A percentile compares a stretch with the other conserved stretches of the same genome.
These are phyloP conservation scores for Ceratobasidium sp. DNA, from an alignment of 1,284 basidiomycete species.

Conservation along the genomic window DNA sequence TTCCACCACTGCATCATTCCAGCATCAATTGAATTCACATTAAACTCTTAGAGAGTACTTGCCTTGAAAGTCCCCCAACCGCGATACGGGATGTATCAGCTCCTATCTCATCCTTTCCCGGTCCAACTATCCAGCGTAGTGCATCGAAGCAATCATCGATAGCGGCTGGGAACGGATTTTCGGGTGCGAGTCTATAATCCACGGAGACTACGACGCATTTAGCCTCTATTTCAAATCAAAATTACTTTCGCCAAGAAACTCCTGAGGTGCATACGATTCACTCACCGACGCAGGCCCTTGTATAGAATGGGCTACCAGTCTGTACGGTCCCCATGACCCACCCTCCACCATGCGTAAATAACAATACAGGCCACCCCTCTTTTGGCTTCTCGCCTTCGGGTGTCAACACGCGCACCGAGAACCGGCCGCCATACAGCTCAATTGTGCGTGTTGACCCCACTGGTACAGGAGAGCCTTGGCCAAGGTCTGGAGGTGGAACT, in stretches of 20 bases:
- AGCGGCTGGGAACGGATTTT: slow-evolving; percentile 76
- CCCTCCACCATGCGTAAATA: slow-evolving; percentile 71
- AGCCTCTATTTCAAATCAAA: slow-evolving; percentile 47
- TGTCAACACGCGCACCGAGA: slow-evolving; percentile 65
- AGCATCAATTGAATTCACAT: not conserved
- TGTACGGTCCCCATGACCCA: slow-evolving; percentile 36
- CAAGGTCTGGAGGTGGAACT: slow-evolving; percentile 2
- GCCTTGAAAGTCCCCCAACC: slow-evolving; percentile 77
- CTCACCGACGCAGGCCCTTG: slow-evolving; percentile 73
- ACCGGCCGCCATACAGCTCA: slow-evolving; percentile 54
- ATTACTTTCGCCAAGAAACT: slow-evolving; percentile 52
- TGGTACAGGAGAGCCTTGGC: slow-evolving; percentile 1
- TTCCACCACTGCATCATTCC: slow-evolving; percentile 62
- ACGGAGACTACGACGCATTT: slow-evolving; percentile 67
- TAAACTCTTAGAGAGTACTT: slow-evolving; percentile 39
- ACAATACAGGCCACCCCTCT: slow-evolving; percentile 68
- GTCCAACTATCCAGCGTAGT: slow-evolving; percentile 67
- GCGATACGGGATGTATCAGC: slow-evolving; percentile 61
- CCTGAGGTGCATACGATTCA: slow-evolving; percentile 53
- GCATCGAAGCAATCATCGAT: slow-evolving; percentile 76
- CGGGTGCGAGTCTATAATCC: slow-evolving; percentile 79
- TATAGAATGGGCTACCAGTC: slow-evolving; percentile 38
- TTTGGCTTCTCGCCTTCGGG: slow-evolving; percentile 63
- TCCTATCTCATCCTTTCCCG: slow-evolving; percentile 58
- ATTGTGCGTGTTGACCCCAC: slow-evolving; percentile 23